phyloP scores from a whole-genome alignment of 768 basidiomycete species.

The Lentinula raphanica region DNA sequence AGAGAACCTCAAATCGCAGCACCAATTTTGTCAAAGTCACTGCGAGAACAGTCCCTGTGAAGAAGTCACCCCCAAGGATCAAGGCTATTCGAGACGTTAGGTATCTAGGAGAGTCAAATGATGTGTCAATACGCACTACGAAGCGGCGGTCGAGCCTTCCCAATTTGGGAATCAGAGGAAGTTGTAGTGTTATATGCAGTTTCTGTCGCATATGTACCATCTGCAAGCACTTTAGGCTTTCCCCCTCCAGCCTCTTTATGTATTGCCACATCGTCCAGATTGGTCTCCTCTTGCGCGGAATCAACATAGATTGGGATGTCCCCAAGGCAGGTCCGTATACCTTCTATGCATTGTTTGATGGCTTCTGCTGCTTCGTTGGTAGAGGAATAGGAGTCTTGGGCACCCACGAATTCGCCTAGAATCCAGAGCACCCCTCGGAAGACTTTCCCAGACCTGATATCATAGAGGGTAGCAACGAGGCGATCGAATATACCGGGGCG shows the following conservation, averaged over 20 bases:
- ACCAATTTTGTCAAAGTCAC: conserved; percentile 88
- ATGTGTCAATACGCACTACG: conserved; percentile 42
- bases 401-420: conserved; percentile 83
- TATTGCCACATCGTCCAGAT: conserved; percentile 53
- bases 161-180: conserved; percentile 66
- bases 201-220: conserved; percentile 98
- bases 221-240: conserved; percentile 80
- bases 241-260: conserved; percentile 39
- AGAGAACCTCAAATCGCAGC: conserved; percentile 51
- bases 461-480: conserved; percentile 71
- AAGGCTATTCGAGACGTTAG: conserved; percentile 47
- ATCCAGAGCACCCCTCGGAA: conserved; percentile 97
- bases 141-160: conserved; percentile 86
- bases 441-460: conserved; percentile 95
- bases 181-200: conserved; percentile 70
- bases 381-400: neutral
- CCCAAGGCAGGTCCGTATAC: conserved; percentile 81
- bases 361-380: conserved; percentile 44
- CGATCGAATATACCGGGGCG: conserved; percentile 81
- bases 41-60: conserved; percentile 89
- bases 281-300: conserved; percentile 79
- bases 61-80: conserved; percentile 94
- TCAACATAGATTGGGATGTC: conserved; percentile 97
- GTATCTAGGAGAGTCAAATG: neutral
- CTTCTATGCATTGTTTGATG: conserved; percentile 68